Percentiles rank a stretch among this genome's conserved stretches.
Conservation (phyloP, 2,329 filamentous ascomycete genomes). For the Chlorencoelia australis region DNA sequence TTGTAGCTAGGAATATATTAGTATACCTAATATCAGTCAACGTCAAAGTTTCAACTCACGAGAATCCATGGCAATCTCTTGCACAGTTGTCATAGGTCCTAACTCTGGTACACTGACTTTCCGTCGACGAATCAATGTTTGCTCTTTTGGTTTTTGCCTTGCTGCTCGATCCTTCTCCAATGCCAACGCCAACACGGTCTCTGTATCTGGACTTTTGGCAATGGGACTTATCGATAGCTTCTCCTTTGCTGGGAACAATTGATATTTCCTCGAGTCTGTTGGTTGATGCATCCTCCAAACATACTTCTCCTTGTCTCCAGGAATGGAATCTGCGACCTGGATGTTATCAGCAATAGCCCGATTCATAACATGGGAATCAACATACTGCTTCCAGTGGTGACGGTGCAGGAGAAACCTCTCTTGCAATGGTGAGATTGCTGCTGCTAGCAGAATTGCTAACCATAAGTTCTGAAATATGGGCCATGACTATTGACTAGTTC, state of each 20-base stretch:
- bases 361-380: constrained; percentile 4
- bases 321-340: constrained; percentile 14
- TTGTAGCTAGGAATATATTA: constrained; percentile 41
- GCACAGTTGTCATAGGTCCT: constrained; percentile 58
- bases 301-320: constrained; percentile 36
- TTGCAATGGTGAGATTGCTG: background rate
- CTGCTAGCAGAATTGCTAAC: background rate
- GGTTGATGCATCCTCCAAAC: constrained; percentile 50
- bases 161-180: constrained; percentile 19
- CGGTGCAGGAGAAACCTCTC: constrained; percentile 23
- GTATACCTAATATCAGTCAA: constrained; percentile 8
- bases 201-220: constrained; percentile 38
- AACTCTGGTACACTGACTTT: constrained; percentile 56
- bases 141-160: constrained; percentile 45
- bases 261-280: constrained; percentile 44
- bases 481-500: background rate
- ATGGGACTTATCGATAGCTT: constrained; percentile 28
- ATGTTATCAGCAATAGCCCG: constrained; percentile 10
- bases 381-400: constrained; percentile 27
- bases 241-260: constrained; percentile 47
- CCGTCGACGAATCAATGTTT: constrained; percentile 45
- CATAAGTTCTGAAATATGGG: background rate
- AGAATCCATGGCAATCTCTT: constrained; percentile 59
- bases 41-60: constrained; percentile 38
- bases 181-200: constrained; percentile 31